Base-by-base conservation (phyloP, 2,329 filamentous ascomycete genomes). In the Aspergillus viridinutans region DNA sequence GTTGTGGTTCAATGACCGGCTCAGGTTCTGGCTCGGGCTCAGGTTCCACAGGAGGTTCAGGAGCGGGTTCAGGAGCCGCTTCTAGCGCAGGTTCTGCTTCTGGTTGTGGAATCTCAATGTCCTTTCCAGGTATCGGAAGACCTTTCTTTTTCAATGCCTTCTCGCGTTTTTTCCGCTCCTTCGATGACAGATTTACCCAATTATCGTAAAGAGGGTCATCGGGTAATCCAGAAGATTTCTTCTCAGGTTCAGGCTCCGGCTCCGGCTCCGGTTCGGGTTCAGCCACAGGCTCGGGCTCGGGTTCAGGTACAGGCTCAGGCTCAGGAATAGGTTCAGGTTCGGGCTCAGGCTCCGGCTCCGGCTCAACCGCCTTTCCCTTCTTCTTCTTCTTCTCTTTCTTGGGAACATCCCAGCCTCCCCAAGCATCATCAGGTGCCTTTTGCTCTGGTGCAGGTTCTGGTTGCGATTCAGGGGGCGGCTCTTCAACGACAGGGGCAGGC, bases 161-260 rank as follows among this genome's bases (percentile, higher is more conserved):
- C 50, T 76, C 74, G 54, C 75, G 74, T 60, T 76, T 76, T 64
- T 80, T 80, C 52, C 78, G 77, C 6, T 79, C 74, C 54, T 77
- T 77, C 2, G 73, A 71, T 23, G 67, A 69, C 55, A 74, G 64
- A 12, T 56, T 65, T 14, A 62, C 60, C 70, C 72, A 77, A 6
- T 63, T 61, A 12, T 74, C 70, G 43, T 74, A 72, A 3, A 72
- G 61, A 49, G 75, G 71, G 40, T 75, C 73, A 29, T 74, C 72
- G 40, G 70, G 70, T 55, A 73, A 65, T 23, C 63, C 64, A 8
- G 68, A 69, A 4, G 67, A 64, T 29, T 61, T 54, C 23, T 60
- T 55, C 43, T 67, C 64, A 0, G 65, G 60, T 21, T 63, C 64
- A 0, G 65, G 61, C 17, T 63, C 64, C 2, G 66, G 65, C 20